Evolutionary conservation across 2,329 filamentous ascomycete genomes (phyloP), one percentile per base, ranked within the genome.

Genomic region (Epichloe amarillans): DNA sequence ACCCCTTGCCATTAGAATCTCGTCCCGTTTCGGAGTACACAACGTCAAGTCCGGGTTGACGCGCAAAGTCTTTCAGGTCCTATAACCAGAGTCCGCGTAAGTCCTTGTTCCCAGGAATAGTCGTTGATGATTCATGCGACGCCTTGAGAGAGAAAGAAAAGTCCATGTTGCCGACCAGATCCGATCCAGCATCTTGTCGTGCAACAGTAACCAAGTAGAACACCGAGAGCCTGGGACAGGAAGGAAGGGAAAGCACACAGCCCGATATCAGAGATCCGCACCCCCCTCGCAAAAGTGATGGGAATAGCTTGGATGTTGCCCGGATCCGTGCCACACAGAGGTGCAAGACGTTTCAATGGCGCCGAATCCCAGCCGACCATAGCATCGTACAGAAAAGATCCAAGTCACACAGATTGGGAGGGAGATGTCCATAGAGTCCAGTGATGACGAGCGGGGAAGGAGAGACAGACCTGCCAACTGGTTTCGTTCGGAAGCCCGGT

Each of bases 1-100:
- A 95, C 89, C 91, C 91, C 80, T 86, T 88, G 58, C 89, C 88
- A 67, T 94, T 88, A 58, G 85, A 86, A 66, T 95, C 90, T 63
- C 91, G 89, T 61, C 84, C 85, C 54, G 94, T 94, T 73, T 98
- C 93, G 58, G 90, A 96, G 69, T 95, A 98, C 63, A 98, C 93
- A 58, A 98, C 93, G 68, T 97, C 93, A 69, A 95, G 80, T 70
- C 89, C 89, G 69, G 91, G 94, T 70, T 94, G 88, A 66, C 93
- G 89, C 56, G 93, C 93, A 72, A 98, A 98, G 70, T 98, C 93
- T 86, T 98, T 98, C 50, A 98, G 83, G 72, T 98, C 93, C 93
- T 98, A 89, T 73, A 83, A 74, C 77, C 78, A 82, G 77, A 77
- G 71, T 80, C 79, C 80, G 79, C 77, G 85, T 93, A 87, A 90